Conservation (phyloP, 78 protist species). For the Polysphondylium violaceum region DNA sequence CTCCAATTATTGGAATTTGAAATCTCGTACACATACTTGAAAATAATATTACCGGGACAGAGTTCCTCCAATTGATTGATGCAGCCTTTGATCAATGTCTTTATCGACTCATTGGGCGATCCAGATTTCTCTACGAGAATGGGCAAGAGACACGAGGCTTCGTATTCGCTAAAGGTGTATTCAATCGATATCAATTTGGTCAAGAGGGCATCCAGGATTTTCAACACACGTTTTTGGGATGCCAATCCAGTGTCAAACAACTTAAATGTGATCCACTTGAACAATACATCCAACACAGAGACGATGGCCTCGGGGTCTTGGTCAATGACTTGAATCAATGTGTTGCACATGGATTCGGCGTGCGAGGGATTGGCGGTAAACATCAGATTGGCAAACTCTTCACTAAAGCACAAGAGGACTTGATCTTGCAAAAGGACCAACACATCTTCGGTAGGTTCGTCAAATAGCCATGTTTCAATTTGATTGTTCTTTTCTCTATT, state of each 20-base stretch:
- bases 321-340: background rate
- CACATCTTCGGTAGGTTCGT: conserved; percentile 29
- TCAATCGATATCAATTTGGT: conserved; percentile 13
- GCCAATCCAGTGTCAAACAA: conserved; percentile 34
- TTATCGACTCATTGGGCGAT: conserved; percentile 27
- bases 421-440: conserved; percentile 42
- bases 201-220: conserved; percentile 2
- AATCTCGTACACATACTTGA: conserved; percentile 21
- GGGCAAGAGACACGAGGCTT: conserved; percentile 54
- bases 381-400: conserved; percentile 76
- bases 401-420: conserved; percentile 35
- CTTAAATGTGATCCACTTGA: conserved; percentile 60
- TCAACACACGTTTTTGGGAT: conserved; percentile 19
- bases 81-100: background rate
- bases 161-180: conserved; percentile 44
- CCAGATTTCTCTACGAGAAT: conserved; percentile 31
- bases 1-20: conserved; percentile 48
- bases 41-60: conserved; percentile 17
- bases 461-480: conserved; percentile 1
- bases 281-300: conserved; percentile 38
- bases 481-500: conserved; percentile 16
- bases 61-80: conserved; percentile 20
- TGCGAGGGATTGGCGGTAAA: conserved; percentile 49
- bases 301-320: conserved; percentile 11
- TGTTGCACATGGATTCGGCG: conserved; percentile 23